Conservation (phyloP, 1,284 basidiomycete genomes). For the Takashimella koratensis region DNA sequence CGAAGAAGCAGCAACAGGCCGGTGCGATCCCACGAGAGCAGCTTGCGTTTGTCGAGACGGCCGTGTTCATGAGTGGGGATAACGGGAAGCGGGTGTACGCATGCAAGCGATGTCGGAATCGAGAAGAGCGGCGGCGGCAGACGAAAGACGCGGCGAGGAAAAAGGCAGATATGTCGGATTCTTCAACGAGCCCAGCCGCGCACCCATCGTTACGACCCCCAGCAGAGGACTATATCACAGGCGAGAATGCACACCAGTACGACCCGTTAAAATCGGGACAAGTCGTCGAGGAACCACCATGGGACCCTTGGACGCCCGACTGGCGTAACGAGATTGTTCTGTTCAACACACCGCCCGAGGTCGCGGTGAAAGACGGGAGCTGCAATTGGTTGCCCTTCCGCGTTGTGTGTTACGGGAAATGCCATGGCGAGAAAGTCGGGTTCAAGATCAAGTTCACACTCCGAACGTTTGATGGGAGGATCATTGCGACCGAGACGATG, state of each 20-base stretch:
- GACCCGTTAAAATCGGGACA: constrained; percentile 36
- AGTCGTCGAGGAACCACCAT: constrained; percentile 41
- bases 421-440: constrained; percentile 95
- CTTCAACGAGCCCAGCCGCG: constrained; percentile 13
- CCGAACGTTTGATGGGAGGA: constrained; percentile 71
- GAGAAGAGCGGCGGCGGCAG: constrained; percentile 61
- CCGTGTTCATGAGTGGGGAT: constrained; percentile 44
- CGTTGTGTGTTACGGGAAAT: constrained; percentile 98
- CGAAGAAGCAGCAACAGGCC: constrained; percentile 44
- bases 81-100: constrained; percentile 59
- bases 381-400: constrained; percentile 80
- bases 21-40: constrained; percentile 36
- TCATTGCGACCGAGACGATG: constrained; percentile 79
- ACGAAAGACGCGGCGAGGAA: constrained; percentile 42
- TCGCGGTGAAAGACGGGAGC: constrained; percentile 85
- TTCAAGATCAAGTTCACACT: constrained; percentile 89
- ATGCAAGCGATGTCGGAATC: constrained; percentile 75
- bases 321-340: constrained; percentile 70
- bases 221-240: constrained; percentile 38
- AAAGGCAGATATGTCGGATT: constrained; percentile 33
- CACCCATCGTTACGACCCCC: constrained; percentile 19
- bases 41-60: constrained; percentile 42
- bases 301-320: constrained; percentile 38
- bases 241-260: constrained; percentile 38
- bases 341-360: constrained; percentile 90